Conservation (phyloP, 768 basidiomycete species). For the Leccinum longicurvipes region DNA sequence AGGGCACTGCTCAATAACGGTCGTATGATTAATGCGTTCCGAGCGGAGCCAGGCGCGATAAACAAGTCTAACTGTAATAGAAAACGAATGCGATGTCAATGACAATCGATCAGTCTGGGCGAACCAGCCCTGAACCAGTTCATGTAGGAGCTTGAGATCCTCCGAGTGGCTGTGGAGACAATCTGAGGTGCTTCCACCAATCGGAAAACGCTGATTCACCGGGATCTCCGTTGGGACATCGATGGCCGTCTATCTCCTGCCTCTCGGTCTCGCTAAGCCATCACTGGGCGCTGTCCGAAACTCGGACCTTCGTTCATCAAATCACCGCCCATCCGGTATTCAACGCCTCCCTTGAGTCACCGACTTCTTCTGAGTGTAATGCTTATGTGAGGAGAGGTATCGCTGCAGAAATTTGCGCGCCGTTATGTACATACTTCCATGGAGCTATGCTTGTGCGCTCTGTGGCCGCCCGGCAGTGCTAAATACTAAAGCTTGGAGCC, state of each 20-base stretch:
- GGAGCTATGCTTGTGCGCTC: too few relatives aligned
- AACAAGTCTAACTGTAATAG: neutral
- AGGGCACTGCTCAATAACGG: neutral
- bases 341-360: too few relatives aligned
- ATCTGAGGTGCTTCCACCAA: neutral
- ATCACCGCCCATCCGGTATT: neutral
- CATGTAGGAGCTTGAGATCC: neutral
- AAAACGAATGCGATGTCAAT: neutral
- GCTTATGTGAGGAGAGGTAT: too few relatives aligned
- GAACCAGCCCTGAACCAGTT: neutral
- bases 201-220: neutral
- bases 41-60: slow-evolving; percentile 5
- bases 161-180: neutral
- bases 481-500: too few relatives aligned
- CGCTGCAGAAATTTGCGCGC: too few relatives aligned
- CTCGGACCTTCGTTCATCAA: neutral
- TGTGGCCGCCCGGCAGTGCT: too few relatives aligned
- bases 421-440: too few relatives aligned
- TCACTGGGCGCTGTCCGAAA: neutral
- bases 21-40: neutral
- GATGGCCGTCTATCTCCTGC: neutral
- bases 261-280: neutral
- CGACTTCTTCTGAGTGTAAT: too few relatives aligned
- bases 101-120: neutral
- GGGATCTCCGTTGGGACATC: neutral